These are phyloP conservation scores for Corynespora cassiicola DNA, from an alignment of 2,329 filamentous ascomycete species.

Conservation along the genomic window DNA sequence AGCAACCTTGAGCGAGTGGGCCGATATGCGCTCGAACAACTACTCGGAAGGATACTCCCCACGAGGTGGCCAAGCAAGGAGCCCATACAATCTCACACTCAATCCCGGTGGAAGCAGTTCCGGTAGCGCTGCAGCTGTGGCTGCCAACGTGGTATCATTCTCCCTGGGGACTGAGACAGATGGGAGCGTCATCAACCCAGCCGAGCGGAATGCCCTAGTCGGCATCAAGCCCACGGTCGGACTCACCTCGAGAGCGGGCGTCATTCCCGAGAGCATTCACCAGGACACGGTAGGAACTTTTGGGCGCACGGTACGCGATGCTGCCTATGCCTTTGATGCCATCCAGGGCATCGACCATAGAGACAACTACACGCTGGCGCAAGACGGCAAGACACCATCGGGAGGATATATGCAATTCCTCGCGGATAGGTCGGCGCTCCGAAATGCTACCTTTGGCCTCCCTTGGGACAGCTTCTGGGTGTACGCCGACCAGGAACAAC, in stretches of 20 bases:
- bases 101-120: constrained; percentile 73
- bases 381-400: constrained; percentile 60
- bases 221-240: constrained; percentile 81
- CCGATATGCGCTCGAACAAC: constrained; percentile 48
- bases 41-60: constrained; percentile 42
- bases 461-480: constrained; percentile 77
- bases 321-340: constrained; percentile 68
- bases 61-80: constrained; percentile 37
- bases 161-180: constrained; percentile 78
- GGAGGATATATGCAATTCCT: constrained; percentile 66
- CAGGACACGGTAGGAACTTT: constrained; percentile 75
- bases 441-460: constrained; percentile 71
- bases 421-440: constrained; percentile 59
- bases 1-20: constrained; percentile 75
- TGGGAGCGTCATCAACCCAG: constrained; percentile 71
- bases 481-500: constrained; percentile 63
- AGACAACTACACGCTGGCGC: constrained; percentile 71
- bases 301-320: constrained; percentile 72
- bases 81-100: constrained; percentile 70
- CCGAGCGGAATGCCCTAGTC: constrained; percentile 71
- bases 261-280: constrained; percentile 69
- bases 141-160: constrained; percentile 68
- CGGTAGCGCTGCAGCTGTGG: constrained; percentile 70
- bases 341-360: constrained; percentile 69
- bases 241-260: constrained; percentile 65